A percentile compares a stretch with the other conserved stretches of the same genome.
These are phyloP conservation scores for Colletotrichum coccodes DNA, from an alignment of 2,329 filamentous ascomycete genomes.

Conservation along the genomic window DNA sequence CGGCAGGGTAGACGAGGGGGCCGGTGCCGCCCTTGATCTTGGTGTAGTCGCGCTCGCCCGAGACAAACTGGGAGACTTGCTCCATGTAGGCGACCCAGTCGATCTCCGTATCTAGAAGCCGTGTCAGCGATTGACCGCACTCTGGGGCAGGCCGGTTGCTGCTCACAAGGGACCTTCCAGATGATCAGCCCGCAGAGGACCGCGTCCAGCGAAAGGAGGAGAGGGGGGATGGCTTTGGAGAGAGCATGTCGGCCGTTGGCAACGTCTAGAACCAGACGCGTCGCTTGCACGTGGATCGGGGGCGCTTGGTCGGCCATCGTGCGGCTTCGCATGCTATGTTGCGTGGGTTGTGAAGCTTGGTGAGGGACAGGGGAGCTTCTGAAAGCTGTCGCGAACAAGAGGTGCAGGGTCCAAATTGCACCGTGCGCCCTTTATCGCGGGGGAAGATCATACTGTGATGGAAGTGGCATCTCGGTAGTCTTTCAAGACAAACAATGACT, in stretches of 20 bases:
- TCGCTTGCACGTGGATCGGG: slow-evolving; percentile 20
- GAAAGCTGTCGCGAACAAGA: slow-evolving; percentile 29
- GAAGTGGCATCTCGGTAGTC: background rate
- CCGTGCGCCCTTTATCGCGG: background rate
- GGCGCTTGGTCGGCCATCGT: slow-evolving; percentile 31
- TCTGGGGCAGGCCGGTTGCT: background rate
- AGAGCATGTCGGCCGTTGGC: slow-evolving; percentile 60
- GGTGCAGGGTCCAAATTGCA: slow-evolving; percentile 6
- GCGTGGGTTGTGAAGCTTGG: slow-evolving; percentile 2
- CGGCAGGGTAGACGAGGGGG: slow-evolving; percentile 93
- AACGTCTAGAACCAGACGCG: slow-evolving; percentile 50
- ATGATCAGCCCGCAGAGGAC: slow-evolving; percentile 79
- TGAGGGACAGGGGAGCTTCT: slow-evolving; percentile 26
- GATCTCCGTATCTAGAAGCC: slow-evolving; percentile 84
- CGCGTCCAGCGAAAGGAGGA: slow-evolving; percentile 77
- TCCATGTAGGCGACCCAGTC: slow-evolving; percentile 99
- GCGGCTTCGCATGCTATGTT: slow-evolving; percentile 12
- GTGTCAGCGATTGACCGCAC: background rate
- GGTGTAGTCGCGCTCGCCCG: slow-evolving; percentile 89
- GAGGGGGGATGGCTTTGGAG: slow-evolving; percentile 62
- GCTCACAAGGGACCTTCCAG: slow-evolving; percentile 84
- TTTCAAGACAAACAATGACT: background rate
- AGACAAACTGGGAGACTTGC: slow-evolving; percentile 81
- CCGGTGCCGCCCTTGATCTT: slow-evolving; percentile 89
- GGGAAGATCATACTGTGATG: background rate